These are phyloP conservation scores for Lyophyllum decastes DNA, from an alignment of 768 basidiomycete species.

Conservation along the genomic window DNA sequence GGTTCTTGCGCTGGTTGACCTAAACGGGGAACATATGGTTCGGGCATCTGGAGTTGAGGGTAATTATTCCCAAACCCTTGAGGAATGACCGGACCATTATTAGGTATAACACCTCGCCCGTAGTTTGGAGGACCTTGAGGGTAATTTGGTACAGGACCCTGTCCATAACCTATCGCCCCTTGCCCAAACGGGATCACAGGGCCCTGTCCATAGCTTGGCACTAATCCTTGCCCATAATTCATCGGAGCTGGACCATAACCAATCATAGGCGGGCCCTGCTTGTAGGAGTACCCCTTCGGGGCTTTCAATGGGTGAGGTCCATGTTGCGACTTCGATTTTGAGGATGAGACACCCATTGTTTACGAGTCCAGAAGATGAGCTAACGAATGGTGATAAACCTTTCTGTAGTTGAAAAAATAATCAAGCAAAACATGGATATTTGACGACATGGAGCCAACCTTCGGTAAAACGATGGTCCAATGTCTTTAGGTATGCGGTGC, in stretches of 20 bases:
- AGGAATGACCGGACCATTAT: slow-evolving; percentile 4
- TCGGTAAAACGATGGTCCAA: neutral
- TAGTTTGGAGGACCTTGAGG: neutral
- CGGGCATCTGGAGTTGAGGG: neutral
- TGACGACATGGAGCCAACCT: neutral
- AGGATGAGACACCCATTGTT: neutral
- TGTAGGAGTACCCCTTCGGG: neutral
- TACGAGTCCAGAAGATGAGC: neutral
- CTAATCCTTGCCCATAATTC: neutral
- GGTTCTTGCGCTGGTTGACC: neutral
- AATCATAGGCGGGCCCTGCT: neutral
- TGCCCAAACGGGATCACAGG: neutral
- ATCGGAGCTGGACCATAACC: neutral
- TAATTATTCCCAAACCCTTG: neutral
- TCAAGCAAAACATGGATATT: neutral
- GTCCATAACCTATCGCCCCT: neutral
- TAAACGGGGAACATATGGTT: neutral
- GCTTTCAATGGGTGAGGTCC: neutral
- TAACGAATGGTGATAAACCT: slow-evolving; percentile 2
- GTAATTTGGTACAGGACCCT: neutral
- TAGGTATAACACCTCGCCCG: neutral
- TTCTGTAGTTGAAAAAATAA: slow-evolving; percentile 1
- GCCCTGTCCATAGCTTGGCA: neutral
- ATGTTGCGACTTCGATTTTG: neutral
- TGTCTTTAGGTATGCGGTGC: neutral